Conservation (phyloP, 2,329 filamentous ascomycete species). For the Phaeoacremonium minimum region DNA sequence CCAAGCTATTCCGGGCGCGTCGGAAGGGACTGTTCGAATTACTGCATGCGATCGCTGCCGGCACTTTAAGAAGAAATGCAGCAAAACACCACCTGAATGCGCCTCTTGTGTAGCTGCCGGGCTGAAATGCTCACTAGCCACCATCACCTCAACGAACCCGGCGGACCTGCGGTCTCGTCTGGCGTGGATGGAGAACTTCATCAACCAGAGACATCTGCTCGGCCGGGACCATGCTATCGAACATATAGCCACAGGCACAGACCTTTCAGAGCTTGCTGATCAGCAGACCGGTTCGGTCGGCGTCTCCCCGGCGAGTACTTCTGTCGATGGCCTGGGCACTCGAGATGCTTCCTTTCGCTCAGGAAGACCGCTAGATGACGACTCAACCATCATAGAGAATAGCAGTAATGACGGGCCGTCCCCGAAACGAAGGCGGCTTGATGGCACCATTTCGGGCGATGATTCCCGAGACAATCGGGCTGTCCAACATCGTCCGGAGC, state of each 20-base stretch:
- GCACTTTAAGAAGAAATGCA: conserved; percentile 41
- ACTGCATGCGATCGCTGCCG: conserved; percentile 36
- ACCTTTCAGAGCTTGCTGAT: conserved; percentile 16
- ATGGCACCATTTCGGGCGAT: neutral
- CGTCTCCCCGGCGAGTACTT: no score
- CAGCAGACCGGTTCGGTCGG: no score
- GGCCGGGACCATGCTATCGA: conserved; percentile 21
- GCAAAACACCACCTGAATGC: conserved; percentile 33
- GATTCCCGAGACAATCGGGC: neutral
- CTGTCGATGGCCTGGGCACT: no score
- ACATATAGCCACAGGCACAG: conserved; percentile 29
- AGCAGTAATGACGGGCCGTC: neutral
- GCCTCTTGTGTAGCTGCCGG: conserved; percentile 31
- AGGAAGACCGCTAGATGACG: no score
- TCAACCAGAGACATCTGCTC: conserved; percentile 23
- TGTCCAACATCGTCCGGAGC: neutral
- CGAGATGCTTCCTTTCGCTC: no score
- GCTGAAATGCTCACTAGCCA: conserved; percentile 28
- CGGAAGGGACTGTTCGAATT: neutral
- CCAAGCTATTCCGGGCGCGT: no score
- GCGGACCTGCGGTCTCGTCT: conserved; percentile 32
- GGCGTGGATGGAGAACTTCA: conserved; percentile 30
- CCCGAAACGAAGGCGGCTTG: neutral
- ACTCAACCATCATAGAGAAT: no score
- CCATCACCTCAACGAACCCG: conserved; percentile 23